A percentile compares a stretch with the other conserved stretches of the same genome.
Evolutionary conservation across 371 early-diverging fungal species (phyloP).

Genomic region (Neoconidiobolus thromboides): DNA sequence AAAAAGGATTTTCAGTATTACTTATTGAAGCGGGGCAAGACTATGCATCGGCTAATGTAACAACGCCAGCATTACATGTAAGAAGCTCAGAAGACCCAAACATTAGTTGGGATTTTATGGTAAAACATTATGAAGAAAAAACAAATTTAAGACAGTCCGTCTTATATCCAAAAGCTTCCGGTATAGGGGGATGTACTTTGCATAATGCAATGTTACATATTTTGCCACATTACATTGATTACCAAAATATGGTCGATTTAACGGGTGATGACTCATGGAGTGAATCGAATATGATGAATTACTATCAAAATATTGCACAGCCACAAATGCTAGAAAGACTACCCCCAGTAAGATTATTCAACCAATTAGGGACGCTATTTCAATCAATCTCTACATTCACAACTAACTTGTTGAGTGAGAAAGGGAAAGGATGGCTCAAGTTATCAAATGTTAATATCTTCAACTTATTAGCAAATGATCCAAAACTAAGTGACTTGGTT

Average conservation of each 20-base stretch:
- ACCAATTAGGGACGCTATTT: neutral
- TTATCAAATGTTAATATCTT: neutral
- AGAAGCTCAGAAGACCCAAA: neutral
- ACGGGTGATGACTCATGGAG: neutral
- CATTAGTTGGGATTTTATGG: neutral
- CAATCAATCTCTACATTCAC: neutral
- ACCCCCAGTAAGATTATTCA: neutral
- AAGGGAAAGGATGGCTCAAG: neutral
- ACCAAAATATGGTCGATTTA: neutral
- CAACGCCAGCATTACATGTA: neutral
- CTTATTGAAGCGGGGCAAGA: neutral
- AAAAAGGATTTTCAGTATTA: neutral
- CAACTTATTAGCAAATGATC: neutral
- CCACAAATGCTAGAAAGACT: neutral
- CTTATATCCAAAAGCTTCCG: neutral
- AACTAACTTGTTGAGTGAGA: neutral
- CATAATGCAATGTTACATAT: slow-evolving; percentile 1
- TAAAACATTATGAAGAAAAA: neutral
- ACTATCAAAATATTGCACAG: neutral
- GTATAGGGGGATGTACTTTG: neutral
- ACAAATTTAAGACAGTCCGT: neutral
- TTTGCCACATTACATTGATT: neutral
- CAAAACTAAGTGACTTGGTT: neutral
- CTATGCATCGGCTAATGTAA: neutral
- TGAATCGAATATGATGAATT: neutral